These are phyloP conservation scores for Ballota nigra DNA, from an alignment of 257 asterid species.

Conservation along the genomic window DNA sequence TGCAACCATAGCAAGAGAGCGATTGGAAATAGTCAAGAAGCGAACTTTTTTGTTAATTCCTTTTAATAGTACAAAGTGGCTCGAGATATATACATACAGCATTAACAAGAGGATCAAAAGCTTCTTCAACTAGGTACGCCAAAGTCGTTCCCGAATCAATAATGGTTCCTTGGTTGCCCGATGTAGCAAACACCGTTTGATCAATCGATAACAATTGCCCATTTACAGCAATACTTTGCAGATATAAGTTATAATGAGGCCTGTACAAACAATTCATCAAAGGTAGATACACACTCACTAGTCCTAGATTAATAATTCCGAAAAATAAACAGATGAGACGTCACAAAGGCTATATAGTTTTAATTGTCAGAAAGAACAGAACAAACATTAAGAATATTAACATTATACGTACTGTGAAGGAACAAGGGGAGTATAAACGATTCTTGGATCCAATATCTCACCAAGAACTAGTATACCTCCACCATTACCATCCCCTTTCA, in stretches of 20 bases:
- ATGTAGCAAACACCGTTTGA: constrained; percentile 65
- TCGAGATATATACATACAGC: constrained; percentile 55
- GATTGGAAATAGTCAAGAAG: background rate
- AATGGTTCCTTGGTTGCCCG: constrained; percentile 70
- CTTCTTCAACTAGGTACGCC: constrained; percentile 79
- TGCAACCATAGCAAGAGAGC: constrained; percentile 30
- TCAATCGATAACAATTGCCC: constrained; percentile 76
- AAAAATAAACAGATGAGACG: background rate
- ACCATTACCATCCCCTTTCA: constrained; percentile 84
- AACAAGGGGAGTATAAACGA: constrained; percentile 91
- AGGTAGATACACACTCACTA: background rate
- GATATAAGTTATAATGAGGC: constrained; percentile 79
- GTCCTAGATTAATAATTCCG: background rate
- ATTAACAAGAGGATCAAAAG: constrained; percentile 73
- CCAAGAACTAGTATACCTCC: constrained; percentile 96
- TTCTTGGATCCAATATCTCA: constrained; percentile 82
- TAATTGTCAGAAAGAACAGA: background rate
- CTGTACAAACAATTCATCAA: constrained; percentile 58
- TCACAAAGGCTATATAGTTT: background rate
- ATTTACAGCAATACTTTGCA: constrained; percentile 74
- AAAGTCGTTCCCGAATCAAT: constrained; percentile 91
- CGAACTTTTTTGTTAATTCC: too few relatives aligned
- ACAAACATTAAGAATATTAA: constrained; percentile 11
- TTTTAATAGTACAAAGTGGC: background rate
- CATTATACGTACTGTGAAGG: constrained; percentile 77